phyloP scores from a whole-genome alignment of 306 rosid species.

The Lithocarpus polystachyus region DNA sequence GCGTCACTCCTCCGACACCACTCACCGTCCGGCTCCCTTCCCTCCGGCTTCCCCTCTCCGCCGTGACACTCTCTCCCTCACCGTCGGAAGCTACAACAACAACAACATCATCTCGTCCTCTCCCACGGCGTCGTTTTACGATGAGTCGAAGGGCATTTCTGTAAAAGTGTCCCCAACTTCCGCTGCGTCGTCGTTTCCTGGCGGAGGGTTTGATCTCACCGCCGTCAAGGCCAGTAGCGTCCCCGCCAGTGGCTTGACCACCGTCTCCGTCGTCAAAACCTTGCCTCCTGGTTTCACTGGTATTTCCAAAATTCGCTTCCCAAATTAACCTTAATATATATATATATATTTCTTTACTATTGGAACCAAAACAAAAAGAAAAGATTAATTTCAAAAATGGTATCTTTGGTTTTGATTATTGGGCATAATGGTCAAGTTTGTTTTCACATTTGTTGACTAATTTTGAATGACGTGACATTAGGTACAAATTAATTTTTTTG shows the following conservation, averaged over 20 bases:
- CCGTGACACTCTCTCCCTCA: slow-evolving; percentile 19
- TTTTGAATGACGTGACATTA: too few relatives aligned
- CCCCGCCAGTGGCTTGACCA: slow-evolving; percentile 56
- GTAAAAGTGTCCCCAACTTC: slow-evolving; percentile 16
- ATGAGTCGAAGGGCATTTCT: slow-evolving; percentile 25
- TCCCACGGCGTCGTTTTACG: slow-evolving; percentile 26
- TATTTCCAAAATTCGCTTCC: slow-evolving; percentile 17
- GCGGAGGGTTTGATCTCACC: slow-evolving; percentile 55
- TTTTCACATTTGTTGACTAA: too few relatives aligned
- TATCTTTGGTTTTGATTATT: too few relatives aligned
- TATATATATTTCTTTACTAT: background rate
- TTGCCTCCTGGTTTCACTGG: slow-evolving; percentile 39
- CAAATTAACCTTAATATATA: background rate
- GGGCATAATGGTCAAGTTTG: too few relatives aligned
- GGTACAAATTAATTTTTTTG: too few relatives aligned
- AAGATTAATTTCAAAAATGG: too few relatives aligned
- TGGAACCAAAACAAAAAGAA: too few relatives aligned
- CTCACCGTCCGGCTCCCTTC: slow-evolving; percentile 19
- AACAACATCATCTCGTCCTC: slow-evolving; percentile 1
- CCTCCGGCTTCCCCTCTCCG: slow-evolving; percentile 33
- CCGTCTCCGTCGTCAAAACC: slow-evolving; percentile 46
- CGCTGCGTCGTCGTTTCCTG: slow-evolving; percentile 44
- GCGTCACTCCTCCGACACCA: slow-evolving; percentile 20
- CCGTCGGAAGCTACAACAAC: slow-evolving; percentile 17
- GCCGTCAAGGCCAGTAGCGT: slow-evolving; percentile 51